Base-by-base conservation (phyloP, 1,284 basidiomycete species). In the Leccinum glutinopallens region DNA sequence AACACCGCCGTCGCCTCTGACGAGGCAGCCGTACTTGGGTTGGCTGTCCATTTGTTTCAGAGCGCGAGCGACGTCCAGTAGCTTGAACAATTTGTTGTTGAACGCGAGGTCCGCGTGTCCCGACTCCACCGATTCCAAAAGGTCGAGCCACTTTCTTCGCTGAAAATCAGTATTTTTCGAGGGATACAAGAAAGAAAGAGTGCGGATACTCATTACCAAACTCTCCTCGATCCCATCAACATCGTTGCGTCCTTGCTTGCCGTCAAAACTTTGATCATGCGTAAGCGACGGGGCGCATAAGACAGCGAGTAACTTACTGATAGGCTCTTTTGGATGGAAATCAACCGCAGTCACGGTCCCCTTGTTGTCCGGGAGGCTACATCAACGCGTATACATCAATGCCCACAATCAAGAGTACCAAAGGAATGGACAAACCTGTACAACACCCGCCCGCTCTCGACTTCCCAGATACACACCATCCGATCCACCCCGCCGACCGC, bases 391-490 rank as follows among this genome's bases (percentile, higher is more conserved):
- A 55, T 29, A 41, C 51, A n/a, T 29, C 32, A 33, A 22, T 1
- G 12, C 17, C 12, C 13, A 19, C 0, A 29, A 1, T 22, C 22
- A 22, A 22, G 22, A 22, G 22, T 22, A 22, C 22, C 22, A 4
- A 17, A 56, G 43, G 5, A 55, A 43, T 5, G n/a, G 25, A 81
- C 78, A 13, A 56, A 86, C 91, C 85, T 97, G 81, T 96, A 97
- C 70, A 91, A 74, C 9, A 96, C 87, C 70, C 89, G 90, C 13
- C 87, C 89, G 68, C 86, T 93, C 70, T 96, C 93, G 2, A 95
- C 93, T 25, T 97, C 94, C 94, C 95, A 97, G 35, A 98, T 90
- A 62, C 92, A 94, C 39, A 97, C 93, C 81, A 88, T 92, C 63
- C 91, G 80, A 74, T 93, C 91, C 1, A 92, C 91, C 46, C 91